A percentile compares a stretch with the other conserved stretches of the same genome.
phyloP scores from a whole-genome alignment of 768 basidiomycete species.

The Suillus tomentosus region DNA sequence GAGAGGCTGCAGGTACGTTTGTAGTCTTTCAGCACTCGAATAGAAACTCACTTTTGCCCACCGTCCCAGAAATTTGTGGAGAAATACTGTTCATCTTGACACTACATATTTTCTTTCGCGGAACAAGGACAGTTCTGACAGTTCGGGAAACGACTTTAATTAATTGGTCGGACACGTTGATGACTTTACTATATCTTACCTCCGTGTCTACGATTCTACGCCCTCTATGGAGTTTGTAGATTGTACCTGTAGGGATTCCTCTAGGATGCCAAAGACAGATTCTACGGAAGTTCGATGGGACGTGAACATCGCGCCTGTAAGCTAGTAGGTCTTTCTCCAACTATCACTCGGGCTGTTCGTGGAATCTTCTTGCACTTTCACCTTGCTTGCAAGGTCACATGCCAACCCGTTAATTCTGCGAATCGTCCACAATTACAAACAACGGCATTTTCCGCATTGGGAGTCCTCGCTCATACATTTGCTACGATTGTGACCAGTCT shows the following conservation, averaged over 20 bases:
- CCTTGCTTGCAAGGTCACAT: too few relatives aligned
- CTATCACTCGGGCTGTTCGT: neutral
- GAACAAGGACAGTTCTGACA: neutral
- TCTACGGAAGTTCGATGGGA: neutral
- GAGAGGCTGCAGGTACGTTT: conserved; percentile 5
- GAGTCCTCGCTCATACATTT: too few relatives aligned
- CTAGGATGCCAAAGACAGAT: neutral
- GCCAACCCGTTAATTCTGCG: too few relatives aligned
- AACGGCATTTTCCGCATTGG: too few relatives aligned
- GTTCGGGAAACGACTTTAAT: neutral
- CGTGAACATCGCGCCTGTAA: neutral
- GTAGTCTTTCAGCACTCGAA: neutral
- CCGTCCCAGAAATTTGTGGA: neutral
- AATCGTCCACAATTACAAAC: too few relatives aligned
- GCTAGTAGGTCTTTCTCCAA: neutral
- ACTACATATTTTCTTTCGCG: too few relatives aligned
- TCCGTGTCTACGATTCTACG: neutral
- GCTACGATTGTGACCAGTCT: too few relatives aligned
- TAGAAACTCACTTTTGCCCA: neutral
- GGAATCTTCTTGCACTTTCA: too few relatives aligned
- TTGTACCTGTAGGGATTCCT: neutral
- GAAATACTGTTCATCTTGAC: conserved; percentile 1
- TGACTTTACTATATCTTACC: neutral
- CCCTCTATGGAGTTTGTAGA: neutral
- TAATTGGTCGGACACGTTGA: neutral